These are phyloP conservation scores for Chenopodium berlandieri DNA, from an alignment of 148 eudicot species.

Conservation along the genomic window DNA sequence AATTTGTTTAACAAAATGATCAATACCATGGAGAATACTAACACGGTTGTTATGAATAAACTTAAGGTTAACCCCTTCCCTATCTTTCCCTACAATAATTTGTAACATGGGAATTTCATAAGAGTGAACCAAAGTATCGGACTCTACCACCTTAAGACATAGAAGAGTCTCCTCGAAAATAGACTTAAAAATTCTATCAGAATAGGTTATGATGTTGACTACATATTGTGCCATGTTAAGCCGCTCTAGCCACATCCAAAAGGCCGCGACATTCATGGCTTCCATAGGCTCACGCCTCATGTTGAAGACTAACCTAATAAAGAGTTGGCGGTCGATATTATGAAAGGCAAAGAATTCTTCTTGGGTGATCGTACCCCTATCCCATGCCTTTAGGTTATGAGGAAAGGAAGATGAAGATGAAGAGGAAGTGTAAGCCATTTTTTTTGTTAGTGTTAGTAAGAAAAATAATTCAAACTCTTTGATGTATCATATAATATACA, in stretches of 20 bases:
- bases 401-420: not conserved
- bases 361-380: constrained; percentile 3
- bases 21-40: constrained; percentile 14
- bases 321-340: constrained; percentile 32
- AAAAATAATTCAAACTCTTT: not conserved
- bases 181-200: constrained; percentile 9
- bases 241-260: constrained; percentile 44
- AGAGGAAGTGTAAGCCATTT: constrained; percentile 3
- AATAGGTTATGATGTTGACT: not conserved
- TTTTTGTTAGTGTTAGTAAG: not conserved
- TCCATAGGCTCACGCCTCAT: constrained; percentile 20
- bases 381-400: not conserved
- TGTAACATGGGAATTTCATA: constrained; percentile 22
- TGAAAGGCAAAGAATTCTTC: constrained; percentile 34
- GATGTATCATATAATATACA: too few species aligned
- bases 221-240: not conserved
- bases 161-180: constrained; percentile 26
- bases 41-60: constrained; percentile 27
- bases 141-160: constrained; percentile 23
- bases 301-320: constrained; percentile 26
- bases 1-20: constrained; percentile 18
- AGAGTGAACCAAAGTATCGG: not conserved
- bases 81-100: constrained; percentile 16
- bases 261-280: constrained; percentile 33
- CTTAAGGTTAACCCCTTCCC: not conserved